phyloP scores from a whole-genome alignment of 495 filamentous ascomycete species.

The Oidiodendron maius region DNA sequence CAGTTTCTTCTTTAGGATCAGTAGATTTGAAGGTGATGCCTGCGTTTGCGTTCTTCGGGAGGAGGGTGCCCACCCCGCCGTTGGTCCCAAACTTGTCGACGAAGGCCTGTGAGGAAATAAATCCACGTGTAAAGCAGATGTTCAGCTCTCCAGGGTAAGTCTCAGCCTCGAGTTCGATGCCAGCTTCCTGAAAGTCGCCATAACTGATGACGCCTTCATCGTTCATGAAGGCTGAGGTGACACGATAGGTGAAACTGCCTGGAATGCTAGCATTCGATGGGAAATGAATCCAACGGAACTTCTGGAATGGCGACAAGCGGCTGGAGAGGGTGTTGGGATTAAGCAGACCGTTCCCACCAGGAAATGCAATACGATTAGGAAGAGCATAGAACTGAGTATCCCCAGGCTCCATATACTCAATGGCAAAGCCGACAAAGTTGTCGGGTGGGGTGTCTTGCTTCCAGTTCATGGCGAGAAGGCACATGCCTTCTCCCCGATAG shows the following conservation, averaged over 20 bases:
- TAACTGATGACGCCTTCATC: conserved; percentile 7
- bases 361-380: conserved; percentile 14
- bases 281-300: conserved; percentile 15
- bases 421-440: conserved; percentile 15
- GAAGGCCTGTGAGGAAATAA: conserved; percentile 16
- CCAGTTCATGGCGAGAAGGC: conserved; percentile 16
- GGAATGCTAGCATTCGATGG: conserved; percentile 11
- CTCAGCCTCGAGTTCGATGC: conserved; percentile 14
- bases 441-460: conserved; percentile 12
- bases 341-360: conserved; percentile 6
- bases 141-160: conserved; percentile 17
- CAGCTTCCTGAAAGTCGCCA: conserved; percentile 16
- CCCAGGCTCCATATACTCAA: conserved; percentile 9
- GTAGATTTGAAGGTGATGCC: conserved; percentile 13
- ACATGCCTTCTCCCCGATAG: conserved; percentile 16
- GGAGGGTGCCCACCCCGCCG: conserved; percentile 13
- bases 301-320: conserved; percentile 15
- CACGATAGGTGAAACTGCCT: conserved; percentile 13
- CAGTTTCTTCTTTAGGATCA: conserved; percentile 13
- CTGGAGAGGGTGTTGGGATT: conserved; percentile 14
- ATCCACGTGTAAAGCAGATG: conserved; percentile 15
- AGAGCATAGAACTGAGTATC: conserved; percentile 5
- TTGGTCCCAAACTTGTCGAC: conserved; percentile 11
- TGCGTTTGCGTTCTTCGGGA: conserved; percentile 11
- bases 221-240: conserved; percentile 13